These are phyloP conservation scores for Stipa capillata DNA, from an alignment of 176 grass and related monocot species.

Conservation along the genomic window DNA sequence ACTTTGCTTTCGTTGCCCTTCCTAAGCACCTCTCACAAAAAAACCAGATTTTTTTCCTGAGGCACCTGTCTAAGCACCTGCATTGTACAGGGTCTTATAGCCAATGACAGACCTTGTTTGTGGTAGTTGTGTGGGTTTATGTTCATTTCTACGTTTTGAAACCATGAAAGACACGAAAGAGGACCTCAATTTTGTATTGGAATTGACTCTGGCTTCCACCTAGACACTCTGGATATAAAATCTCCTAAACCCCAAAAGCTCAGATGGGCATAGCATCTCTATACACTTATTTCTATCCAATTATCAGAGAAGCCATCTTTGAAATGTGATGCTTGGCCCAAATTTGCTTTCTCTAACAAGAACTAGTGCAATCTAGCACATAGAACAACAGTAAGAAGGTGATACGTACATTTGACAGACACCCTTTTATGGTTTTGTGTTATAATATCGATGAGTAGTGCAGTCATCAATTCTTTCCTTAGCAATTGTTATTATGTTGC, in stretches of 20 bases:
- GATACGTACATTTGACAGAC: not conserved
- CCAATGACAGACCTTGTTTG: not conserved
- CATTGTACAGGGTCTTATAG: too few species aligned
- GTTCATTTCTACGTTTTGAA: not conserved
- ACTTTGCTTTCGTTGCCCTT: too few species aligned
- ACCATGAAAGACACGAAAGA: not conserved
- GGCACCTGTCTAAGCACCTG: too few species aligned
- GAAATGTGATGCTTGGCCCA: not conserved
- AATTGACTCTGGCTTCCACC: not conserved
- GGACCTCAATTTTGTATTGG: not conserved
- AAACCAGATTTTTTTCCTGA: too few species aligned
- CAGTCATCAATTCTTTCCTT: not conserved
- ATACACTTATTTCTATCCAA: not conserved
- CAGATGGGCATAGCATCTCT: not conserved
- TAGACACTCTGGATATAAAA: not conserved
- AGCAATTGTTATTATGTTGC: not conserved
- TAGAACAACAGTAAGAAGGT: not conserved
- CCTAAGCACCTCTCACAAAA: too few species aligned
- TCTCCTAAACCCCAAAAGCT: not conserved
- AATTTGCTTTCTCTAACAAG: not conserved
- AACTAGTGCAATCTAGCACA: not conserved
- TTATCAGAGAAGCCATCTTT: not conserved
- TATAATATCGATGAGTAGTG: not conserved
- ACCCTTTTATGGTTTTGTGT: not conserved
- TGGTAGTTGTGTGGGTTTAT: not conserved